Evolutionary conservation across 2,329 filamentous ascomycete species (phyloP).

Genomic region (Aspergillus arachidicola): DNA sequence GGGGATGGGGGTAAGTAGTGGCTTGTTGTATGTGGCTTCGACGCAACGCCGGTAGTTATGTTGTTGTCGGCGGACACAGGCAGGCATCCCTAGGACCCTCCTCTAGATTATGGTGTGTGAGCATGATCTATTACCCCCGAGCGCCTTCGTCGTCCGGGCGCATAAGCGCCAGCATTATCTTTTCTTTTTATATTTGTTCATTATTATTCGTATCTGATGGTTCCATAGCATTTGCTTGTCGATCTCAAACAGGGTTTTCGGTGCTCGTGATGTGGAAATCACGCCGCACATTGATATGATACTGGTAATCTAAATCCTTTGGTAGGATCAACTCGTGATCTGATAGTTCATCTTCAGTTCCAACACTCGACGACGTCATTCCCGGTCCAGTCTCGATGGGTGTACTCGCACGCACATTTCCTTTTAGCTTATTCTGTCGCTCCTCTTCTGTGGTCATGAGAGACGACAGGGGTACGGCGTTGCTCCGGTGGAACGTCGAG

Average conservation of each 20-base stretch:
- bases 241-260: background rate
- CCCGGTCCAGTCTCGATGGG: background rate
- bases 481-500: background rate
- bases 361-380: background rate
- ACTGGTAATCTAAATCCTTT: background rate
- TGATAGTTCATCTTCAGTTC: background rate
- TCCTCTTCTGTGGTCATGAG: background rate
- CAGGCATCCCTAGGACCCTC: too few species aligned
- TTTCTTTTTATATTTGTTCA: background rate
- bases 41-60: too few species aligned
- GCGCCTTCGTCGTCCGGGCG: too few species aligned
- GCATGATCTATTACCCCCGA: too few species aligned
- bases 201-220: background rate
- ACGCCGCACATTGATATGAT: background rate
- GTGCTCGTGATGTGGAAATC: background rate
- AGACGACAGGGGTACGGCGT: background rate
- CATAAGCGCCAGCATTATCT: background rate
- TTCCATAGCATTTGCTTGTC: background rate
- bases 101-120: too few species aligned
- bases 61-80: too few species aligned
- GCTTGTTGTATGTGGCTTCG: too few species aligned
- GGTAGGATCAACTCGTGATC: background rate
- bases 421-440: background rate
- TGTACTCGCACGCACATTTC: background rate
- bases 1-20: too few species aligned